Evolutionary conservation across 2,329 filamentous ascomycete species (phyloP).

Genomic region (Colletotrichum sansevieriae): DNA sequence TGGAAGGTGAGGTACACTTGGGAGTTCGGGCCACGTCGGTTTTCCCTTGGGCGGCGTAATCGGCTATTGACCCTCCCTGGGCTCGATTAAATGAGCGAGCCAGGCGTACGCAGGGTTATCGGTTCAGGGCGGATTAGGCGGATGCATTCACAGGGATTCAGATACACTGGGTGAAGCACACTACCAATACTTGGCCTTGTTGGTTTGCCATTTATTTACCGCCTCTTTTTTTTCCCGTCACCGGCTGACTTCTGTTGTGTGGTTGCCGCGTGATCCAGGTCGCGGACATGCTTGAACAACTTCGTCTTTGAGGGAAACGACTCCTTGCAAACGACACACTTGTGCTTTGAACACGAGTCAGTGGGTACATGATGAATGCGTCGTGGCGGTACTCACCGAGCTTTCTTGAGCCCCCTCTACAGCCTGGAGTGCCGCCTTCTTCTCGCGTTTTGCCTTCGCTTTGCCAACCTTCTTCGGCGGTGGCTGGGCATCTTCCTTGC

Average conservation of each 20-base stretch:
- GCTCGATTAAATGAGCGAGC: no score
- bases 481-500: neutral
- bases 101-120: no score
- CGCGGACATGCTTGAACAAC: slow-evolving; percentile 80
- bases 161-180: neutral
- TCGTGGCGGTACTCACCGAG: slow-evolving; percentile 49
- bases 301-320: slow-evolving; percentile 73
- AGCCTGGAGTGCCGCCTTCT: slow-evolving; percentile 58
- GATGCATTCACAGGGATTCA: no score
- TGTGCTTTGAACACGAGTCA: slow-evolving; percentile 49
- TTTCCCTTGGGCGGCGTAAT: neutral
- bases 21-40: neutral
- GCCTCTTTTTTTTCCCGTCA: slow-evolving; percentile 54
- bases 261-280: slow-evolving; percentile 72
- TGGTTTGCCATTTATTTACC: slow-evolving; percentile 43
- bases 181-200: neutral
- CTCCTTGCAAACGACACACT: slow-evolving; percentile 60
- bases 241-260: slow-evolving; percentile 32
- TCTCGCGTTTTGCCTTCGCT: slow-evolving; percentile 64
- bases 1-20: neutral
- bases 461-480: slow-evolving; percentile 61
- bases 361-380: neutral
- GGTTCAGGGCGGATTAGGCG: no score
- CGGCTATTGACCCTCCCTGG: no score
- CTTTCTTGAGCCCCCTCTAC: slow-evolving; percentile 50